Evolutionary conservation across 2,329 filamentous ascomycete species (phyloP).

Genomic region (Dothiorella sarmentorum): DNA sequence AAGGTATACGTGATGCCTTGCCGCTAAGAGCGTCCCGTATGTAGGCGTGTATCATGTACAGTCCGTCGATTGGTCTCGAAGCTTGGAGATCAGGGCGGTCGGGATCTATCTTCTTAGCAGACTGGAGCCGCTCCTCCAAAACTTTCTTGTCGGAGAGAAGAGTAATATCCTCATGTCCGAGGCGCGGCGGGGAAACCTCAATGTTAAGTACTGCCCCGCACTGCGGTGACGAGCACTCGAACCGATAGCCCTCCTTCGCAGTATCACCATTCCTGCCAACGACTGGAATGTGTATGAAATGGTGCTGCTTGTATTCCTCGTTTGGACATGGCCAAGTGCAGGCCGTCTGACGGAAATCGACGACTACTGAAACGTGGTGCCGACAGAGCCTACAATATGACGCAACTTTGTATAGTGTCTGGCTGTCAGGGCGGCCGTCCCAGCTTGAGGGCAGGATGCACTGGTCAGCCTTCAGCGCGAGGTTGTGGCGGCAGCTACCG

Average conservation of each 20-base stretch:
- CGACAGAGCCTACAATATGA: slow-evolving; percentile 61
- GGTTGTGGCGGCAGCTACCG: slow-evolving; percentile 57
- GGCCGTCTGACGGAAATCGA: slow-evolving; percentile 48
- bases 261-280: slow-evolving; percentile 24
- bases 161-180: slow-evolving; percentile 47
- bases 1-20: slow-evolving; percentile 50
- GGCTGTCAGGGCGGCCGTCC: slow-evolving; percentile 37
- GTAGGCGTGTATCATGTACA: slow-evolving; percentile 58
- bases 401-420: slow-evolving; percentile 54
- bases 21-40: slow-evolving; percentile 56
- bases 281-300: slow-evolving; percentile 49
- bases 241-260: slow-evolving; percentile 38
- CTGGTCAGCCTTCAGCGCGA: slow-evolving; percentile 56
- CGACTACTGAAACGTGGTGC: slow-evolving; percentile 57
- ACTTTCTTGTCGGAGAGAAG: slow-evolving; percentile 53
- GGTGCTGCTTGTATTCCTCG: slow-evolving; percentile 56
- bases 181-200: slow-evolving; percentile 50
- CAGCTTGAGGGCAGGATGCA: slow-evolving; percentile 44
- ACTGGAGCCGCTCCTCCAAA: slow-evolving; percentile 53
- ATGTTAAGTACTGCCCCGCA: slow-evolving; percentile 56
- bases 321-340: slow-evolving; percentile 46
- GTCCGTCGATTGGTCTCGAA: slow-evolving; percentile 52
- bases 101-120: slow-evolving; percentile 50
- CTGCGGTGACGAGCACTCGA: slow-evolving; percentile 56
- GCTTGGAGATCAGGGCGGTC: slow-evolving; percentile 52